Base-by-base conservation (phyloP, 2,329 filamentous ascomycete genomes). In the Calonectria hawksworthii region DNA sequence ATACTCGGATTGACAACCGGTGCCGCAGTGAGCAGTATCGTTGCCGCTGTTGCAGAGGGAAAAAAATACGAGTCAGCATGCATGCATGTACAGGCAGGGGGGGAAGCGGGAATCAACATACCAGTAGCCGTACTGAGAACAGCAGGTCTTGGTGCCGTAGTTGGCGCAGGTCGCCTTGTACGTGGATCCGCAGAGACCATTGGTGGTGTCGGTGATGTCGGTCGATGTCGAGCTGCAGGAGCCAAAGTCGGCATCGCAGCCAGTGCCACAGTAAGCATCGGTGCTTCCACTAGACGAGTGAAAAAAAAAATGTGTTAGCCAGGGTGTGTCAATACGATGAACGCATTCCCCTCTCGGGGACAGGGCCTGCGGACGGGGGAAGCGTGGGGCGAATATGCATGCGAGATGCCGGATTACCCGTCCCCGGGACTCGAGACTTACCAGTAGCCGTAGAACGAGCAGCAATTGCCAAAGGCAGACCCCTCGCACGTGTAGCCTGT, bases 401-500 rank as follows among this genome's bases (percentile, higher is more conserved):
- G 56, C 56, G 26, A 63, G 36, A 38, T 63, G 56, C 56, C 56
- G 56, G 56, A 28, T 41, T 63, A 63, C 23, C 56, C 56, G 56
- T 38, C 4, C 36, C 36, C 23, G 56, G 56, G 56, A 63, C 23
- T n/a, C n/a, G 21, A 41, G 32, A 82, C 83, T 75, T 73, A 85
- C 83, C 83, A 85, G 77, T 77, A 84, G n/a, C 83, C 83, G 52
- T 77, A 78, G 51, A 77, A 80, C 2, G 86, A 86, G 66, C 86
- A 87, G 77, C 86, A 87, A 74, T 82, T 80, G 16, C 84, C 85
- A 73, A 81, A 83, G 11, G 47, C 70, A 1, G 83, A 84, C 18
- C 80, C 82, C 30, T 80, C 77, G 68, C 86, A 87, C 8, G 80
- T 83, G 68, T 83, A 83, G 26, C 54, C 83, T 80, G 72, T 86